These are phyloP conservation scores for Fusarium anthophilum DNA, from an alignment of 2,329 filamentous ascomycete genomes.

Conservation along the genomic window DNA sequence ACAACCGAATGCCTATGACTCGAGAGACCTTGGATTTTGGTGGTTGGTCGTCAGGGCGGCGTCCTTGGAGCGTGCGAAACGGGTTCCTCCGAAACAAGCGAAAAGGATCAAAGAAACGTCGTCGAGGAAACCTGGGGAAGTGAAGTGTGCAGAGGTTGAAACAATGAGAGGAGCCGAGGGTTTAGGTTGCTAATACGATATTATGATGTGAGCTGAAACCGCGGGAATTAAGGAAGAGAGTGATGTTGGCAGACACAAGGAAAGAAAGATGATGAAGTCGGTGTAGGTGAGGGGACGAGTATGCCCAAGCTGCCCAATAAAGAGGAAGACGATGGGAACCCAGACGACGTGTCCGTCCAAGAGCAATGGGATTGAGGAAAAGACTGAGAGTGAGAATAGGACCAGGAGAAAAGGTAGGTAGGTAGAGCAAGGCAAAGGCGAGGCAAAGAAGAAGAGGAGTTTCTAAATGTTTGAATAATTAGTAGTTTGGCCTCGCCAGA, in stretches of 20 bases:
- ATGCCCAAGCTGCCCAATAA: constrained; percentile 22
- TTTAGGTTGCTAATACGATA: neutral
- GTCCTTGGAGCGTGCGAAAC: constrained; percentile 17
- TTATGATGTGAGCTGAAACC: constrained; percentile 2
- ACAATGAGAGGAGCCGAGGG: constrained; percentile 7
- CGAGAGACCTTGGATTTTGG: constrained; percentile 4
- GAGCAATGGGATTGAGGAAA: constrained; percentile 2
- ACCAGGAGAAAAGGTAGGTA: neutral
- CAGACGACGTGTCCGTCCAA: constrained; percentile 3
- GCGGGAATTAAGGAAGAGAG: constrained; percentile 1
- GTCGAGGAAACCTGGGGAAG: constrained; percentile 13
- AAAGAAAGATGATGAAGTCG: constrained; percentile 23
- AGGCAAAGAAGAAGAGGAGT: constrained; percentile 26
- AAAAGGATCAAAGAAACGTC: constrained; percentile 13
- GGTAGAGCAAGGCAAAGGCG: neutral
- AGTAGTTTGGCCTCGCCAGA: constrained; percentile 21
- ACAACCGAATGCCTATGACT: constrained; percentile 28
- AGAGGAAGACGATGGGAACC: constrained; percentile 22
- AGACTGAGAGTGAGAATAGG: neutral
- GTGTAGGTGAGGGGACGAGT: constrained; percentile 19
- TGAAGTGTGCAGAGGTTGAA: constrained; percentile 10
- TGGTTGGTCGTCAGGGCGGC: constrained; percentile 22
- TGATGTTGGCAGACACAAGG: neutral
- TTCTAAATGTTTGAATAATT: constrained; percentile 6
- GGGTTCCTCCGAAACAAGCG: constrained; percentile 21